Conservation (phyloP, 2,329 filamentous ascomycete species). For the Penicillium sp. region DNA sequence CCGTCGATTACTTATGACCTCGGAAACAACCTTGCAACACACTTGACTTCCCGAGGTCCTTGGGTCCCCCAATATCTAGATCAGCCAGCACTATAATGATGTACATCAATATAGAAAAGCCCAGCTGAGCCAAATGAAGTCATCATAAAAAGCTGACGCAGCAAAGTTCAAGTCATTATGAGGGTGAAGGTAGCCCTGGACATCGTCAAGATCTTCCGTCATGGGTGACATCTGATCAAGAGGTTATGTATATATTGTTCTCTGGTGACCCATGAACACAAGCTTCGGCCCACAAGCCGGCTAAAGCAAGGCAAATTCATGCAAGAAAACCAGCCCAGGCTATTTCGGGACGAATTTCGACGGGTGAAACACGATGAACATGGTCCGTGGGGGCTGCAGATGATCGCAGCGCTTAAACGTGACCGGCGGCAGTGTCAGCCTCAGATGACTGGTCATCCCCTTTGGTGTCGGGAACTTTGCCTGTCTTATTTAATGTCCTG, state of each 20-base stretch:
- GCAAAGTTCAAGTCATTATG: not conserved
- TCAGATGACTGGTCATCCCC: constrained; percentile 19
- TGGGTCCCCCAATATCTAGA: not conserved
- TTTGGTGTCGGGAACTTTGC: not conserved
- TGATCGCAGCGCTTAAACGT: constrained; percentile 26
- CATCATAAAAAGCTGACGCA: not conserved
- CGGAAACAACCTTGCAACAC: too few relatives aligned
- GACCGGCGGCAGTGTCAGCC: constrained; percentile 21
- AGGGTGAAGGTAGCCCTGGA: too few relatives aligned
- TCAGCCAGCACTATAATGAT: not conserved
- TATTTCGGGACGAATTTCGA: not conserved
- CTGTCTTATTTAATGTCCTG: not conserved
- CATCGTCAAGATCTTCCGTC: not conserved
- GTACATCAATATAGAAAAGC: not conserved
- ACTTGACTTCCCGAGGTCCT: too few relatives aligned
- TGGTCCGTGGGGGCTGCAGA: constrained; percentile 13
- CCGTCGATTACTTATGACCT: too few relatives aligned
- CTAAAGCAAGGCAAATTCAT: not conserved
- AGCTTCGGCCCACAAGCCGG: constrained; percentile 12
- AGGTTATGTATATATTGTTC: not conserved
- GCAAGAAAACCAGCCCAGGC: not conserved
- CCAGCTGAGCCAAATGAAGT: not conserved
- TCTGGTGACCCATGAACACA: constrained; percentile 2
- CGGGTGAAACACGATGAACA: not conserved
- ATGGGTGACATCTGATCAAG: not conserved